Evolutionary conservation across 2,329 filamentous ascomycete species (phyloP), one percentile per base, ranked within the genome.

Genomic region (Aspergillus viridinutans): DNA sequence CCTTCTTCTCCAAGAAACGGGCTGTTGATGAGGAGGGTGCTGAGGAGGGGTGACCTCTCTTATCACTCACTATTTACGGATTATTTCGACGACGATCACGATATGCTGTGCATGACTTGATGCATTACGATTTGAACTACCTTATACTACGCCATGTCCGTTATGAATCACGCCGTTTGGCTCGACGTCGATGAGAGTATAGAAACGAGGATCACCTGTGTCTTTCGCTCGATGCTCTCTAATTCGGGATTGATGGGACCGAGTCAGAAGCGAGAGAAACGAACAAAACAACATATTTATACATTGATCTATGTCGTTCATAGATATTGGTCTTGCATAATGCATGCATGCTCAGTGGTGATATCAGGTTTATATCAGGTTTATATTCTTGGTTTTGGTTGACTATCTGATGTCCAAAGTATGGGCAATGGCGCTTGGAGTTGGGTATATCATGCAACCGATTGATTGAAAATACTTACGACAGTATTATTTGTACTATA

Each of bases 1-100:
- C 64, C 0, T 64, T 73, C 58, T 74, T 73, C 57, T 63, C 62
- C 2, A 60, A 60, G 54, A 66, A 66, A 55, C 65, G 65, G 17
- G 62, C 67, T 7, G 53, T 55, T 4, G 74, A 75, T 38, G 71
- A 74, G 40, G 71, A 74, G 59, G 69, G 64, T 42, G 66, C 49
- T 1, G 66, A 63, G 9, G 69, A 60, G 32, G 29, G 55, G 25
- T 58, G 52, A 55, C 35, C 49, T 12, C 28, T 17, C 20, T 40
- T 40, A 6, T 29, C 25, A 17, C n/a, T 35, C 12, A 3, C 4
- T 35, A 9, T 28, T 49, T 17, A 49, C 23, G 7, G n/a, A 9
- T n/a, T 49, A 49, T 26, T 7, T 12, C 20, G 7, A 49, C 21
- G 10, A n/a, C 45, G 14, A 49, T 49, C 8, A 14, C 29, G 32